Base-by-base conservation (phyloP, 2,329 filamentous ascomycete species). In the Exophiala sideris region DNA sequence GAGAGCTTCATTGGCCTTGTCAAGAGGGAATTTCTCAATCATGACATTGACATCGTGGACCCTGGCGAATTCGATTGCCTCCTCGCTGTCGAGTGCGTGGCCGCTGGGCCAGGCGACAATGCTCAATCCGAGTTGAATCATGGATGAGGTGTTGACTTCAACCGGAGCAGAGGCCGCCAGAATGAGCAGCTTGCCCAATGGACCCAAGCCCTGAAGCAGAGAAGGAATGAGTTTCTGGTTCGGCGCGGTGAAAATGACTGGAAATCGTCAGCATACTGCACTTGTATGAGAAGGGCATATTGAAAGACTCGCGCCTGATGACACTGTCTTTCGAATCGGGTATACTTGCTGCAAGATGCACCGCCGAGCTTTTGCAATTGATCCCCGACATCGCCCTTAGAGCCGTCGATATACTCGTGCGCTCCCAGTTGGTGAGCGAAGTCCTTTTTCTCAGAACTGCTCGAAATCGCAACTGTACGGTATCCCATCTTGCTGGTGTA, bases 341-440 rank as follows among this genome's bases (percentile, higher is more conserved):
- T 11, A 20, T 5, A 16, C 16, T 5, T n/a, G 7, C 8, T n/a
- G 36, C 47, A 52, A 5, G 55, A 11, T 33, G 60, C 58, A 2
- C n/a, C n/a, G n/a, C n/a, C n/a, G n/a, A n/a, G n/a, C n/a, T n/a
- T n/a, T n/a, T n/a, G n/a, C n/a, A n/a, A n/a, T n/a, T n/a, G n/a
- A n/a, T n/a, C n/a, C n/a, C n/a, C n/a, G n/a, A 66, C 53, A 35
- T 74, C 69, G 14, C 62, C 65, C 52, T 70, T 66, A 53, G 66
- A 71, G 3, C 65, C 63, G 60, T 81, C 76, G 50, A 84, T 74
- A 63, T 80, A 84, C 48, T 81, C 78, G 52, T 76, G 77, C 0
- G 81, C 81, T 5, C 82, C 82, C 8, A 84, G 70, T 58, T 80
- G 61, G 41, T 71, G 71, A 0, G 79, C 80, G 60, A 80, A 79